Conservation (phyloP, 2,329 filamentous ascomycete species). For the Fusarium fujikuroi region DNA sequence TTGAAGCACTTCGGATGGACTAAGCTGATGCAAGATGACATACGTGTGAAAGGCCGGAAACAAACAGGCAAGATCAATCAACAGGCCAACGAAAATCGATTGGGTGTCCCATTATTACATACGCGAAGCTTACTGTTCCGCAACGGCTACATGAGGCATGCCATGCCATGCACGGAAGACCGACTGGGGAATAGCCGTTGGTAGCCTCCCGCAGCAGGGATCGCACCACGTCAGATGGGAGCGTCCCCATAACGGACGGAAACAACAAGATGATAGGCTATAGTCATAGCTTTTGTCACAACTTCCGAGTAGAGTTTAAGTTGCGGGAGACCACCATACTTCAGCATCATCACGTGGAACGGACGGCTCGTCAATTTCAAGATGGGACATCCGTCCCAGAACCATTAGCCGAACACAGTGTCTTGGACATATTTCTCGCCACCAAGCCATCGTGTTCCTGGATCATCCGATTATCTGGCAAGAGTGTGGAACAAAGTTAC, state of each 20-base stretch:
- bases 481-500: constrained; percentile 26
- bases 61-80: not conserved
- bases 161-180: constrained; percentile 4
- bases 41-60: not conserved
- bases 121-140: constrained; percentile 14
- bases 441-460: not conserved
- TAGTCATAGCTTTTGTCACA: not conserved
- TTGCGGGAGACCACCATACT: constrained; percentile 1
- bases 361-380: constrained; percentile 7
- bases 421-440: constrained; percentile 11
- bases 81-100: not conserved
- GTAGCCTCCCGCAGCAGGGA: constrained; percentile 13
- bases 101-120: not conserved
- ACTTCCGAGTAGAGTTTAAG: constrained; percentile 7
- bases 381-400: not conserved
- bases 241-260: not conserved
- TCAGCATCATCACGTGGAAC: constrained; percentile 12
- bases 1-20: not conserved
- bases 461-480: constrained; percentile 20
- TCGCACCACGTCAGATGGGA: not conserved
- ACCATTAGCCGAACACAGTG: constrained; percentile 13
- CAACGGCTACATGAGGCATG: constrained; percentile 8
- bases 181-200: constrained; percentile 10
- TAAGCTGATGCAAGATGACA: constrained; percentile 15
- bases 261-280: not conserved